Percentiles rank a stretch among this genome's conserved stretches.
Conservation (phyloP, 768 basidiomycete species). For the Tremella yokohamensis region DNA sequence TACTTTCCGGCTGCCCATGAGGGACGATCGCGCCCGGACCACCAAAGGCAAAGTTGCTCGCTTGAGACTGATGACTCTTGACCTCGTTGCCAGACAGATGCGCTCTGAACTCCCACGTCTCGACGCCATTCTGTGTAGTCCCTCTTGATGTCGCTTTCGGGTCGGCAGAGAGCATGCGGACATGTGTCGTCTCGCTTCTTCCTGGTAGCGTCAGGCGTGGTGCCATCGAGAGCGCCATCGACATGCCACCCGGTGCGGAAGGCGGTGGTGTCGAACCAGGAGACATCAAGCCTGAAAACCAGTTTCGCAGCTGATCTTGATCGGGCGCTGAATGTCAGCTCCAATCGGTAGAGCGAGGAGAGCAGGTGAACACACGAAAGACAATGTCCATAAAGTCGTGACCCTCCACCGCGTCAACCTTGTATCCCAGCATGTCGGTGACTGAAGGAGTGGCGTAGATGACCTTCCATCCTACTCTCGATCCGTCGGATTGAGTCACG, state of each 20-base stretch:
- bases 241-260: constrained; percentile 4
- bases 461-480: constrained; percentile 28
- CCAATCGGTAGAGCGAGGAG: constrained; percentile 7
- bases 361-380: constrained; percentile 27
- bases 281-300: constrained; percentile 10
- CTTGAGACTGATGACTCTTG: background rate
- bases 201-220: constrained; percentile 12
- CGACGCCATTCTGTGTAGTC: background rate
- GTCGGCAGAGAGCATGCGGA: constrained; percentile 21
- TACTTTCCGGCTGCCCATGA: constrained; percentile 8
- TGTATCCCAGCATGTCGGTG: constrained; percentile 43
- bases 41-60: constrained; percentile 6
- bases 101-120: constrained; percentile 1
- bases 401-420: constrained; percentile 40
- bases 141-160: background rate
- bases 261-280: constrained; percentile 11
- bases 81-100: background rate
- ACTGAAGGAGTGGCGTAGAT: constrained; percentile 44
- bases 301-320: constrained; percentile 17
- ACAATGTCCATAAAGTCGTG: constrained; percentile 47
- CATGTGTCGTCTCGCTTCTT: constrained; percentile 28
- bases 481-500: background rate
- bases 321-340: constrained; percentile 21
- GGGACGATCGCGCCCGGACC: constrained; percentile 14
- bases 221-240: background rate